A percentile compares a stretch with the other conserved stretches of the same genome.
Evolutionary conservation across 1,284 basidiomycete genomes (phyloP).

Genomic region (Trametes hirsuta): DNA sequence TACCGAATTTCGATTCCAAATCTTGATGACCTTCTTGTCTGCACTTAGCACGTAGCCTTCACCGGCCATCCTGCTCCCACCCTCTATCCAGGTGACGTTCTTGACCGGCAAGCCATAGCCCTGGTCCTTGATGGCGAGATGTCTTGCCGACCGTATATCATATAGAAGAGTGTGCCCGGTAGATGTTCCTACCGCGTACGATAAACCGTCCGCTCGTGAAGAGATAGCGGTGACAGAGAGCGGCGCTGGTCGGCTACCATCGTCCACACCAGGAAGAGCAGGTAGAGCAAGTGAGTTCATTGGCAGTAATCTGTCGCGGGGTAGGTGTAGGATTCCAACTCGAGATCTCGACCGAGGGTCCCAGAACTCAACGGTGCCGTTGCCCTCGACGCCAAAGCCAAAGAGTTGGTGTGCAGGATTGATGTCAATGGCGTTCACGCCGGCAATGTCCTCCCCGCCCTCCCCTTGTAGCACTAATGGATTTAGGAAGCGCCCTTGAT

Average conservation of each 20-base stretch:
- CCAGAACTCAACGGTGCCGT: constrained; percentile 94
- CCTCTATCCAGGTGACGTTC: constrained; percentile 89
- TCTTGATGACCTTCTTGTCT: constrained; percentile 94
- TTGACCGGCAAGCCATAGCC: constrained; percentile 95
- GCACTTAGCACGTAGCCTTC: constrained; percentile 88
- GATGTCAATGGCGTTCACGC: constrained; percentile 92
- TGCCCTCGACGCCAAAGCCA: constrained; percentile 85
- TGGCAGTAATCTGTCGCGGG: constrained; percentile 61
- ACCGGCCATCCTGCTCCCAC: constrained; percentile 79
- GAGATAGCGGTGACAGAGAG: constrained; percentile 86
- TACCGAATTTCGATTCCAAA: constrained; percentile 89
- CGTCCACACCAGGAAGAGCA: constrained; percentile 49
- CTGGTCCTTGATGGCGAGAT: constrained; percentile 94
- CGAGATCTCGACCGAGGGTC: constrained; percentile 86
- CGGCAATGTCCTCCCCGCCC: constrained; percentile 61
- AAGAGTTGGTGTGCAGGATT: constrained; percentile 94
- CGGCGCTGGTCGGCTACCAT: constrained; percentile 28
- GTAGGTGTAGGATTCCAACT: constrained; percentile 81
- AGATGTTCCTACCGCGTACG: constrained; percentile 92
- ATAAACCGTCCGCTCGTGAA: constrained; percentile 86
- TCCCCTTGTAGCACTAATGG: constrained; percentile 69
- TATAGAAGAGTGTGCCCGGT: constrained; percentile 95
- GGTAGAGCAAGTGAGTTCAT: constrained; percentile 40
- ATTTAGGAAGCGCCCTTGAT: constrained; percentile 91
- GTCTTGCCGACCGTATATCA: constrained; percentile 85